Base-by-base conservation (phyloP, 306 rosid species). In the Castanea crenata region DNA sequence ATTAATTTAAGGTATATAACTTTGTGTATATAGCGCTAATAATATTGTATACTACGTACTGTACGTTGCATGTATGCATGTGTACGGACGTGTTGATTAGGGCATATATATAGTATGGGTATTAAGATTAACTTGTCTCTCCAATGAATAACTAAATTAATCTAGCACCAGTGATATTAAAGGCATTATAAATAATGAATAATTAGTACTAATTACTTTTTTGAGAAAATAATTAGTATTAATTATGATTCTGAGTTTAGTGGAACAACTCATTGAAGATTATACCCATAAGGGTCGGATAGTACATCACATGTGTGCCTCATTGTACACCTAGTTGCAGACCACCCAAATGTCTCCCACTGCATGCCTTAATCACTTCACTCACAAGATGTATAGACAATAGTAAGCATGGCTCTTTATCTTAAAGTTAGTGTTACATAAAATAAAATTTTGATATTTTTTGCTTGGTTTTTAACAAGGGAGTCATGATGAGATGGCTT, bases 301-400 rank as follows among this genome's bases (percentile, higher is more conserved):
- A 75, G 46, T 81, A 49, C 55, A 76, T 76, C 77, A 29, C 11
- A 62, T 35, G 76, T 55, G 67, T 51, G 35, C 58, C 79, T 57
- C 75, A 74, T 69, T 77, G 69, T 77, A 34, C 20, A 69, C 69
- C 49, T 76, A 72, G 44, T 75, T 34, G 57, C 46, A 69, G 81
- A 64, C 73, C 56, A 57, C 72, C 76, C 55, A 71, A 76, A 75
- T 70, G 61, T 76, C 73, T 8, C 54, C 72, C 32, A n/a, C 31
- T 16, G 13, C 19, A 71, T 84, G 78, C 80, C 63, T 52, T 19
- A 57, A 56, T 81, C 64, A 69, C 85, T 77, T 74, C 79, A 44
- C 62, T 8, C 21, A 18, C 19, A 81, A 84, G 87, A 35, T 74
- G 59, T 74, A 51, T 13, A 41, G 59, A 32, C 49, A 23, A 67